Evolutionary conservation across 371 early-diverging fungal genomes (phyloP), one percentile per base, ranked within the genome.

Genomic region (Sporodiniella umbellata): DNA sequence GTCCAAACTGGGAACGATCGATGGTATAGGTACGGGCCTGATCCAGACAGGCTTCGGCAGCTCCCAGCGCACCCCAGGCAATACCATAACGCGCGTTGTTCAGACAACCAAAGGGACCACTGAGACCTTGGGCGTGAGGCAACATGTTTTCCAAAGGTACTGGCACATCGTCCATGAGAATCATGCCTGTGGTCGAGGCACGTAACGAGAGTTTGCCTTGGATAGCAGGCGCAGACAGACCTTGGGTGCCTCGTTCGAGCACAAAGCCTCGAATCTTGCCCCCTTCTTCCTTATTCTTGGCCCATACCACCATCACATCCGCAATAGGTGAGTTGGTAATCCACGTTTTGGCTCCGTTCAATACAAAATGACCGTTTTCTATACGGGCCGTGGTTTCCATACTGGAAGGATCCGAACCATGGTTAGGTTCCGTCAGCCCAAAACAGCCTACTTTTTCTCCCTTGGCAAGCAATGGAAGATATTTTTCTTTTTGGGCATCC

Each of bases 311-410:
- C 76, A 94, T 92, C n/a, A 97, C 90, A 52, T 97, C 97, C 39
- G 99, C 99, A 49, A 97, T 88, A 18, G 99, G 99, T 30, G 96
- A 92, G 82, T 96, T 95, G 54, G 99, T 95, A 70, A 98, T 98
- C 99, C 99, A 98, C 30, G 94, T 95, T 81, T 98, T 98, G 72
- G 90, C 78, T 2, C 98, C 98, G 48, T 83, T 89, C 43, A 97
- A 48, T 10, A 93, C 79, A 67, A 89, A 98, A 28, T 75, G 75
- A 23, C 88, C 90, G 48, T 86, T 84, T 31, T 78, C 81, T 58
- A 86, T 87, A 46, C 72, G 71, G 31, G 98, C 98, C 6, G 71
- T 81, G 11, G 97, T 95, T 65, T 96, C 95, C 97, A 98, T 96
- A 38, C 89, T 74, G 14, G 76, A 87, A 3, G 97, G 97, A 69